Evolutionary conservation across 306 rosid species (phyloP), one percentile per base, ranked within the genome.

Genomic region (Lablab purpureus): DNA sequence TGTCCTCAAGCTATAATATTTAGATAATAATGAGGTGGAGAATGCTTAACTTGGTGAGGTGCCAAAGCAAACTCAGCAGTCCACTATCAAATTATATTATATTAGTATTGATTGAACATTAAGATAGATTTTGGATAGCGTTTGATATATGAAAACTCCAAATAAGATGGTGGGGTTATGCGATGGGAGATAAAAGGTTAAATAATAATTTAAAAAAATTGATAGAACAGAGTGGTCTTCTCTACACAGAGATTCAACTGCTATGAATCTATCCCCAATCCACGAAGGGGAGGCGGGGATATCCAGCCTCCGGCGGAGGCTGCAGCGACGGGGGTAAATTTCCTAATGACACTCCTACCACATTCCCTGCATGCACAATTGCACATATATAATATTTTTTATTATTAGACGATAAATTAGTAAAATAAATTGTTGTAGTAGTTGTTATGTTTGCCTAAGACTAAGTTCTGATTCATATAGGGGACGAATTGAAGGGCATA

Each of bases 271-370:
- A 91, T 22, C 97, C 91, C 95, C 97, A 94, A 15, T 90, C 95
- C 17, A 89, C 66, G 56, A 80, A 86, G 30, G 93, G 94, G 52
- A 88, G 79, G 0, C 25, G 41, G 1, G 89, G 87, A 82, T 87
- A 87, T 62, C 90, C 95, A 80, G 81, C 90, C 41, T 90, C 90
- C 4, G 88, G 95, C n/a, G 91, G 92, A 82, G 91, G 92, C 83
- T 85, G 84, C 70, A 88, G 59, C 34, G 94, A 92, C 2, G 94
- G 96, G n/a, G 97, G 99, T 58, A 92, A 69, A 78, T 92, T 95
- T 13, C 76, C 94, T 84, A 86, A 87, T 13, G 91, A 59, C 70
- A 84, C 64, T 77, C 90, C 91, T 83, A 80, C 69, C 71, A 78
- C 72, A 86, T 46, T 82, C 40, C 90, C 97, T 40, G 45, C 45